Evolutionary conservation across 2,329 filamentous ascomycete genomes (phyloP).

Genomic region (Apiospora arundinis): DNA sequence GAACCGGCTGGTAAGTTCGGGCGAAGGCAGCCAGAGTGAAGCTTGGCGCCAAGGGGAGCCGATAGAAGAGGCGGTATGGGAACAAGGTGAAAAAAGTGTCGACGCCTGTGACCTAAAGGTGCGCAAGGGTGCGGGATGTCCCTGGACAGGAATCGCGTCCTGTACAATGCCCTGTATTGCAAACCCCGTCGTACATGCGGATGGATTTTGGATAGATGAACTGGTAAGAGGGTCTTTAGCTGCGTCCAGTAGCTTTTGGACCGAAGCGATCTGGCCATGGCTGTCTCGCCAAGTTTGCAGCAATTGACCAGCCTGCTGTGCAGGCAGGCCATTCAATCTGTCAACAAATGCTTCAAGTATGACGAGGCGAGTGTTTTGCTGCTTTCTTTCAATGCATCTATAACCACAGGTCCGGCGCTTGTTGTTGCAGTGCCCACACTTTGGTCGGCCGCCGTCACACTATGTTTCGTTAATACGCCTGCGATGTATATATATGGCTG

Average conservation of each 20-base stretch:
- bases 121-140: not conserved
- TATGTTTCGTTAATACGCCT: not conserved
- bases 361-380: not conserved
- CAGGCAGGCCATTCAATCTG: not conserved
- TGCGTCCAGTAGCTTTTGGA: not conserved
- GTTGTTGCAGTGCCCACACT: not conserved
- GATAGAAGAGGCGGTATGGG: not conserved
- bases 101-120: not conserved
- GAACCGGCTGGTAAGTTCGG: constrained; percentile 28
- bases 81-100: not conserved
- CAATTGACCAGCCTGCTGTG: not conserved
- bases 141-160: not conserved
- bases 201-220: not conserved
- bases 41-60: constrained; percentile 21
- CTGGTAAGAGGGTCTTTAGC: not conserved
- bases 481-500: not conserved
- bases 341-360: not conserved
- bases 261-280: not conserved
- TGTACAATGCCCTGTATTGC: not conserved
- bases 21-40: constrained; percentile 31
- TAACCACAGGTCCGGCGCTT: not conserved
- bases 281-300: constrained; percentile 31
- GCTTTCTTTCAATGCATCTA: not conserved
- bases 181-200: not conserved
- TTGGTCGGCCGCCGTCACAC: not conserved